Base-by-base conservation (phyloP, 805 yeast species). In the Maudiozyma serrabonitensis region DNA sequence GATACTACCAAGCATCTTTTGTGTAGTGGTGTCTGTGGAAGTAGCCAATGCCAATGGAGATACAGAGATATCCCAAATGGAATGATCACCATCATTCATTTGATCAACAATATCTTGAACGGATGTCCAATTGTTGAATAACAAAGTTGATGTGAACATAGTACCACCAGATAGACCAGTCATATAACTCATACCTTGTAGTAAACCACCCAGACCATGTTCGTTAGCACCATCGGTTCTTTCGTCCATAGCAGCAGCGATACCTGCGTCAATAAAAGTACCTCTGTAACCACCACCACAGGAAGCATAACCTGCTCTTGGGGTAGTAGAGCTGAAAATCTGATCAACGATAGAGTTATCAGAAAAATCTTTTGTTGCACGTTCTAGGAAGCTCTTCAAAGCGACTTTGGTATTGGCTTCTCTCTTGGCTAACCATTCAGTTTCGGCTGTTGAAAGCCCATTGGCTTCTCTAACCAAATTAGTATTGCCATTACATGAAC, bases 271-370 rank as follows among this genome's bases (percentile, higher is more conserved):
- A 49, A 74, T 68, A 43, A 88, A 69, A 87, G 88, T 86, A 41
- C 96, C 95, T 53, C 96, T 75, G 65, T 86, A 88, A 3, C 96
- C 96, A 61, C 96, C 96, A 44, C 96, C 96, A 16, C 87, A 75
- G 54, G 82, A 80, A 12, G 89, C 82, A 28, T 76, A 55, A 3
- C 79, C 89, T 45, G 84, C 70, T 46, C 74, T 71, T 47, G 67
- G 66, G 13, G 66, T 61, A 12, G 53, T 51, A 43, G 53, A 52
- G 23, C 47, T 48, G 48, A 64, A 61, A 32, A 66, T 50, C 35
- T 49, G 41, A 31, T 56, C 55, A 1, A 58, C 41, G 4, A 51
- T 21, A 1, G 57, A 51, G 19, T 43, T 49, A 35, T 55, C 56
- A 8, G 61, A 45, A 23, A 60, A 56, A 32, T 63, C 60, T 3